Base-by-base conservation (phyloP, 1,284 basidiomycete genomes). In the Melanopsichium pennsylvanicum region DNA sequence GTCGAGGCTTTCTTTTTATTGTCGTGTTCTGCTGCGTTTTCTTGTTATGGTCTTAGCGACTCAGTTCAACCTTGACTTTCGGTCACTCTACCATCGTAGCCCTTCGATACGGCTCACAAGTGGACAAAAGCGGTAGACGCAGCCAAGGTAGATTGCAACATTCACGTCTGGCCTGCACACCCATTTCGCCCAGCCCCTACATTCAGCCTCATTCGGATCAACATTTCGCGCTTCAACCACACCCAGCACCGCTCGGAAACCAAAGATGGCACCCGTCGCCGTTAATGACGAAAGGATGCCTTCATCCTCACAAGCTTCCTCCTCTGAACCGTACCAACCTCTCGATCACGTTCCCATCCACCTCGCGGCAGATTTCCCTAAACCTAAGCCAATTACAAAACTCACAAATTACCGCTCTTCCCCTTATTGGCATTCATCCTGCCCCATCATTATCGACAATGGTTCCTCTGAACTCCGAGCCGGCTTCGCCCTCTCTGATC, bases 381-480 rank as follows among this genome's bases (percentile, higher is more conserved):
- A 66, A 16, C 68, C 68, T 5, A 61, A 54, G 31, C 54, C 68
- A 8, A 52, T 70, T 2, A 46, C 46, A 13, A 52, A 56, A 36
- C 52, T 70, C 38, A 31, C 48, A 41, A n/a, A n/a, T n/a, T 74
- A 76, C 43, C 62, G 58, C 21, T 48, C 55, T 13, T 74, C 74
- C 3, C 39, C 58, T 22, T 70, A 72, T 46, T 73, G 63, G 67
- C 51, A 72, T 32, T 58, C 71, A 25, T 41, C 55, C 10, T 67
- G 70, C 16, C 75, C 91, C 0, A 87, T 97, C 67, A 86, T 95
- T 75, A 93, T 97, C 72, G 94, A 97, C 85, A 94, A 96, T 81
- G 95, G 94, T 55, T 88, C 92, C 5, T 90, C 89, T 31, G 88
- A 85, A 52, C 84, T 97, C 52, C 88, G 93, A 36, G 97, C 92